Percentiles rank a stretch among this genome's conserved stretches.
Conservation (phyloP, 1,284 basidiomycete genomes). For the Mycena citricolor region DNA sequence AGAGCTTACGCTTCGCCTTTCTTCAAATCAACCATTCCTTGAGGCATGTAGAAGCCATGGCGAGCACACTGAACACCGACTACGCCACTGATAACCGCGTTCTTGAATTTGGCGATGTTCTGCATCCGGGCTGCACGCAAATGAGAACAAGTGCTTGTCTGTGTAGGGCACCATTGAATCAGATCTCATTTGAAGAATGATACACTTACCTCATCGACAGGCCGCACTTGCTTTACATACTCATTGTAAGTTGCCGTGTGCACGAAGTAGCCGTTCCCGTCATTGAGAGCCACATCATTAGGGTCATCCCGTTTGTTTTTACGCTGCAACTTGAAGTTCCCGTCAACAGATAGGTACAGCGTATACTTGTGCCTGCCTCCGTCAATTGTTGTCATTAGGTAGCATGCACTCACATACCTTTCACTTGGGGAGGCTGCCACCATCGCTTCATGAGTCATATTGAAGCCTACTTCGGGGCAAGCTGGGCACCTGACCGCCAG, state of each 20-base stretch:
- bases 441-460: constrained; percentile 25
- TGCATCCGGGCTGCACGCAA: constrained; percentile 27
- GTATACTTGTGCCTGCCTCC: constrained; percentile 27
- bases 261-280: constrained; percentile 28
- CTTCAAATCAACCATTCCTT: constrained; percentile 17
- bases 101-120: constrained; percentile 30
- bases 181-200: background rate
- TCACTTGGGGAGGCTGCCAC: constrained; percentile 11
- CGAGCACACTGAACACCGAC: constrained; percentile 12
- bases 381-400: too few relatives aligned
- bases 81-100: constrained; percentile 19
- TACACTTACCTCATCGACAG: constrained; percentile 18
- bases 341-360: constrained; percentile 28
- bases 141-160: constrained; percentile 26
- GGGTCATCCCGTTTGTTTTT: constrained; percentile 31
- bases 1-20: constrained; percentile 14
- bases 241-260: constrained; percentile 18
- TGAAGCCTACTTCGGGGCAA: constrained; percentile 32
- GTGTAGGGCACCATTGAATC: background rate
- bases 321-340: constrained; percentile 28
- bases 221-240: constrained; percentile 22
- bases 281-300: constrained; percentile 28
- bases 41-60: constrained; percentile 16
- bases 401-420: too few relatives aligned
- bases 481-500: constrained; percentile 29